A percentile compares a stretch with the other conserved stretches of the same genome.
Evolutionary conservation across 768 basidiomycete genomes (phyloP).

Genomic region (Collybiopsis luxurians): DNA sequence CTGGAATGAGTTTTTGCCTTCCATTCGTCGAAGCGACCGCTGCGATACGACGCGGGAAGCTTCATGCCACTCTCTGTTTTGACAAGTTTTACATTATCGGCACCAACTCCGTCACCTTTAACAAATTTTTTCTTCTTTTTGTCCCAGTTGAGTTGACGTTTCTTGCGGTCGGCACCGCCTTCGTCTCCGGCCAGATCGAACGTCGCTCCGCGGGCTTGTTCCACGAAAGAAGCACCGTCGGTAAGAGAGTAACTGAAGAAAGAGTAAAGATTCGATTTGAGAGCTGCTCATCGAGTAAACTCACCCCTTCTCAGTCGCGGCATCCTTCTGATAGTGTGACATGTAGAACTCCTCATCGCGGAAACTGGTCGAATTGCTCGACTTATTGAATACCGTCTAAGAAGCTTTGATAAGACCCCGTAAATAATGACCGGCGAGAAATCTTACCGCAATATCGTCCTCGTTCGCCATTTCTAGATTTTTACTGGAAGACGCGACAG

Average conservation of each 20-base stretch:
- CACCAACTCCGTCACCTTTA: constrained; percentile 78
- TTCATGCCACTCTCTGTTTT: constrained; percentile 89
- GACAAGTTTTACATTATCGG: constrained; percentile 93
- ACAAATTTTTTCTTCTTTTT: constrained; percentile 95
- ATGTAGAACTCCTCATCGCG: constrained; percentile 89
- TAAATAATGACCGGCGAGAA: constrained; percentile 6
- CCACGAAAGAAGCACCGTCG: constrained; percentile 85
- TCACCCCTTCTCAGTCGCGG: constrained; percentile 87
- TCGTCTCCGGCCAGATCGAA: constrained; percentile 88
- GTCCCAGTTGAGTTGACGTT: constrained; percentile 83
- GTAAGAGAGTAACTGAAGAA: constrained; percentile 77
- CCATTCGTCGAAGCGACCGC: constrained; percentile 96
- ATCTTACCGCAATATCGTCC: constrained; percentile 66
- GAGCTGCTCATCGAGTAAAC: constrained; percentile 15
- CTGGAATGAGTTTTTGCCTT: constrained; percentile 70
- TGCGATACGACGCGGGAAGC: constrained; percentile 88
- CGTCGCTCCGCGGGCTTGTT: constrained; percentile 74
- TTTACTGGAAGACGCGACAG: constrained; percentile 24
- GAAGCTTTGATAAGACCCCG: neutral
- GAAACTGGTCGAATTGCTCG: constrained; percentile 50
- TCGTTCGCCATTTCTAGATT: constrained; percentile 75
- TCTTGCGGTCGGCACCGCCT: constrained; percentile 53
- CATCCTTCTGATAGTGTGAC: constrained; percentile 87
- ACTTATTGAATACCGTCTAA: constrained; percentile 67
- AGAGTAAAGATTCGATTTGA: constrained; percentile 2